Conservation (phyloP, 768 basidiomycete genomes). For the Hygrocybe coccinea region DNA sequence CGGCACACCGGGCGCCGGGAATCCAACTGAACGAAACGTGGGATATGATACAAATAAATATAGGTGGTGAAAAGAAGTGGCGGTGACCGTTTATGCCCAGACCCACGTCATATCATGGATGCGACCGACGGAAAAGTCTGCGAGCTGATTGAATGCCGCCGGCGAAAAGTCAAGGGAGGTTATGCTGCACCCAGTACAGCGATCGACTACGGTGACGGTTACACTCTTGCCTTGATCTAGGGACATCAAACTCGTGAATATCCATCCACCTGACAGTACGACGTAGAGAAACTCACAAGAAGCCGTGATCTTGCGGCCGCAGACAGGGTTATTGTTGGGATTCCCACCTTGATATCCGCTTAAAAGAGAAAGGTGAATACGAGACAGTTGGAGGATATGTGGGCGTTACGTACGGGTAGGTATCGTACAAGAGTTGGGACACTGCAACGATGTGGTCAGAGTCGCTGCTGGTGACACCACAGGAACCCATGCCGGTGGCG, state of each 20-base stretch:
- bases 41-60: conserved; percentile 3
- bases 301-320: conserved; percentile 43
- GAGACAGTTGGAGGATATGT: background rate
- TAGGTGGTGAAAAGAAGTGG: background rate
- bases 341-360: conserved; percentile 56
- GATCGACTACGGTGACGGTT: conserved; percentile 51
- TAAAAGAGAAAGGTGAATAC: conserved; percentile 3
- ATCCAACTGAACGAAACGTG: background rate
- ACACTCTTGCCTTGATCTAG: conserved; percentile 50
- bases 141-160: conserved; percentile 48
- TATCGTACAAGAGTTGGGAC: conserved; percentile 51
- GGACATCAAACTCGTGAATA: conserved; percentile 1
- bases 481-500: conserved; percentile 56
- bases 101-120: conserved; percentile 47
- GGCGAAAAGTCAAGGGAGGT: conserved; percentile 61
- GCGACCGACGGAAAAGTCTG: conserved; percentile 44
- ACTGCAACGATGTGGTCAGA: conserved; percentile 54
- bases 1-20: background rate
- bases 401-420: conserved; percentile 47
- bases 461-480: conserved; percentile 53
- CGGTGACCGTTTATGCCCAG: conserved; percentile 33
- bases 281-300: conserved; percentile 41
- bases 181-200: conserved; percentile 52
- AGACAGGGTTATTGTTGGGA: conserved; percentile 76
- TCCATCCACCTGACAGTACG: conserved; percentile 5